A percentile compares a stretch with the other conserved stretches of the same genome.
These are phyloP conservation scores for Sclerotinia subarctica DNA, from an alignment of 2,329 filamentous ascomycete genomes.

Conservation along the genomic window DNA sequence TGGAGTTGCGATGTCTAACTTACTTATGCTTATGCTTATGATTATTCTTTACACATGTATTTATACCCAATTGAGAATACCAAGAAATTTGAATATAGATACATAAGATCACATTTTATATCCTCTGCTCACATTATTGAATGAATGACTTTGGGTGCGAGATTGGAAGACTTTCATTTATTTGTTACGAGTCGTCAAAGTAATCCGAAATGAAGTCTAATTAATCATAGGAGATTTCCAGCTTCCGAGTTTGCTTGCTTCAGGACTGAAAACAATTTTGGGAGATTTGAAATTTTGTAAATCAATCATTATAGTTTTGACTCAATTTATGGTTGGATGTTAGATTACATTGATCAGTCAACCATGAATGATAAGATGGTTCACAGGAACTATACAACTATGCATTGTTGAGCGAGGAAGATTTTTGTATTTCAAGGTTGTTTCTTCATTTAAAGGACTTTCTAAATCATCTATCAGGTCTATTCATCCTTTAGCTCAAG, in stretches of 20 bases:
- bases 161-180: too few species aligned
- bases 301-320: too few species aligned
- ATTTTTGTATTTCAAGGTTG: not conserved
- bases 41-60: slow-evolving; percentile 10
- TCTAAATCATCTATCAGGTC: not conserved
- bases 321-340: not conserved
- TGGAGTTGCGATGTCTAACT: not conserved
- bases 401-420: not conserved
- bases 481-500: slow-evolving; percentile 13
- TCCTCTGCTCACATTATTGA: too few species aligned
- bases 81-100: not conserved
- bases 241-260: too few species aligned
- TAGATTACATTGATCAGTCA: not conserved
- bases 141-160: too few species aligned
- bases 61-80: slow-evolving; percentile 15
- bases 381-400: not conserved
- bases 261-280: too few species aligned
- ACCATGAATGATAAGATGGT: not conserved
- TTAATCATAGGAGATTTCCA: too few species aligned
- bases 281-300: too few species aligned
- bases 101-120: not conserved
- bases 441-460: not conserved
- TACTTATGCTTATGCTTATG: slow-evolving; percentile 1
- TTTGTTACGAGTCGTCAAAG: too few species aligned
- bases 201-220: too few species aligned